A percentile compares a stretch with the other conserved stretches of the same genome.
phyloP scores from a whole-genome alignment of 2,329 filamentous ascomycete species.

The Pseudocercospora eumusae region DNA sequence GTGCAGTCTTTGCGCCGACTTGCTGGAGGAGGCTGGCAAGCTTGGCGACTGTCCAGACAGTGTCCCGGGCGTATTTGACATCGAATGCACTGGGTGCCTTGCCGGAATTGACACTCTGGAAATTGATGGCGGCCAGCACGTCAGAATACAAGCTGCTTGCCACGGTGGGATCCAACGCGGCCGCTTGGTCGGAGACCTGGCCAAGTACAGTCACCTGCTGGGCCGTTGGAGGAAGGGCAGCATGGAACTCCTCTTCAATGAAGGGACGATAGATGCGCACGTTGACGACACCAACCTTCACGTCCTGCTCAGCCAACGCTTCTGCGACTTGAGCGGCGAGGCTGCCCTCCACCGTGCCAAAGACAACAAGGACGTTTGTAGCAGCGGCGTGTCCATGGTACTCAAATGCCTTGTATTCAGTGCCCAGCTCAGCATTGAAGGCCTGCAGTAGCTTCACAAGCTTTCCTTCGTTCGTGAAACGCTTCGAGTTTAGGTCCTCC shows the following conservation, averaged over 20 bases:
- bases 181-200: slow-evolving; percentile 74
- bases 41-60: slow-evolving; percentile 62
- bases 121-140: slow-evolving; percentile 80
- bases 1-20: slow-evolving; percentile 45
- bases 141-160: slow-evolving; percentile 92
- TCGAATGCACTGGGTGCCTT: slow-evolving; percentile 69
- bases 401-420: slow-evolving; percentile 89
- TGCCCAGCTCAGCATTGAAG: slow-evolving; percentile 89
- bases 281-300: slow-evolving; percentile 82
- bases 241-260: slow-evolving; percentile 89
- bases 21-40: slow-evolving; percentile 53
- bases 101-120: slow-evolving; percentile 66
- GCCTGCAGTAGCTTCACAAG: slow-evolving; percentile 68
- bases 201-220: slow-evolving; percentile 82
- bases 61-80: slow-evolving; percentile 82
- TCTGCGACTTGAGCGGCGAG: slow-evolving; percentile 78
- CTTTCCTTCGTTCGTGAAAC: slow-evolving; percentile 70
- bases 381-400: slow-evolving; percentile 82
- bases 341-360: slow-evolving; percentile 88
- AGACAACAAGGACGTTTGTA: slow-evolving; percentile 83
- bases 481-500: slow-evolving; percentile 51
- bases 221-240: slow-evolving; percentile 72
- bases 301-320: slow-evolving; percentile 69
- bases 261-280: slow-evolving; percentile 95
- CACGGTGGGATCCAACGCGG: slow-evolving; percentile 71